These are phyloP conservation scores for Ustilago sp. DNA, from an alignment of 1,284 basidiomycete species.

Conservation along the genomic window DNA sequence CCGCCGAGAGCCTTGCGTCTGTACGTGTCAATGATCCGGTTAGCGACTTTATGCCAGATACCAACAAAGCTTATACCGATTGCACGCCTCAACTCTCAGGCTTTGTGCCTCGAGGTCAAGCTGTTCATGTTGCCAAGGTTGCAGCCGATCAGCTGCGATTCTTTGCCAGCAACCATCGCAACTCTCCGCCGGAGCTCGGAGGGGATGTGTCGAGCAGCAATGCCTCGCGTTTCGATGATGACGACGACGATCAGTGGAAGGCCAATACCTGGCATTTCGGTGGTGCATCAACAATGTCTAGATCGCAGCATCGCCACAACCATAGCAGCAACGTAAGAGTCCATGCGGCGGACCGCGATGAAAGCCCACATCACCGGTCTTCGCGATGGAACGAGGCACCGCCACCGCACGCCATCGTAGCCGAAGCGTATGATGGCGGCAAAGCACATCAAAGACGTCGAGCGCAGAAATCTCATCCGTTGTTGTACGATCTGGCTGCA, in stretches of 20 bases:
- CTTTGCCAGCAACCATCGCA: conserved; percentile 30
- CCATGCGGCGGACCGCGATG: neutral
- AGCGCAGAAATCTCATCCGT: conserved; percentile 43
- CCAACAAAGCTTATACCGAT: conserved; percentile 47
- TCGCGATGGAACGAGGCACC: conserved; percentile 62
- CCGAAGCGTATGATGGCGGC: conserved; percentile 55
- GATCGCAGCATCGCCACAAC: neutral
- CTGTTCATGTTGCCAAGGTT: conserved; percentile 44
- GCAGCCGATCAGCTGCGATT: conserved; percentile 47
- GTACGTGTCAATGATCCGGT: conserved; percentile 35
- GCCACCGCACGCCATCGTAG: conserved; percentile 44
- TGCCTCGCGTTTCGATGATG: conserved; percentile 15
- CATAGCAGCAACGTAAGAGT: neutral
- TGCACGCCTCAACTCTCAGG: conserved; percentile 32
- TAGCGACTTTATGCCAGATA: conserved; percentile 49
- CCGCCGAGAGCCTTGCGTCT: conserved; percentile 21
- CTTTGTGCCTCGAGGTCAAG: conserved; percentile 40
- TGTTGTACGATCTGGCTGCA: conserved; percentile 62
- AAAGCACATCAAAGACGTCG: conserved; percentile 32
- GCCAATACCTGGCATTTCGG: conserved; percentile 62
- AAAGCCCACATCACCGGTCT: conserved; percentile 8
- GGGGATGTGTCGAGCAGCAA: conserved; percentile 22
- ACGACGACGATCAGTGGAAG: conserved; percentile 52
- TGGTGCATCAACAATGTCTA: conserved; percentile 8
- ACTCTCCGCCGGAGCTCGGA: conserved; percentile 15